Conservation (phyloP, 2,329 filamentous ascomycete species). For the Knufia petricola region DNA sequence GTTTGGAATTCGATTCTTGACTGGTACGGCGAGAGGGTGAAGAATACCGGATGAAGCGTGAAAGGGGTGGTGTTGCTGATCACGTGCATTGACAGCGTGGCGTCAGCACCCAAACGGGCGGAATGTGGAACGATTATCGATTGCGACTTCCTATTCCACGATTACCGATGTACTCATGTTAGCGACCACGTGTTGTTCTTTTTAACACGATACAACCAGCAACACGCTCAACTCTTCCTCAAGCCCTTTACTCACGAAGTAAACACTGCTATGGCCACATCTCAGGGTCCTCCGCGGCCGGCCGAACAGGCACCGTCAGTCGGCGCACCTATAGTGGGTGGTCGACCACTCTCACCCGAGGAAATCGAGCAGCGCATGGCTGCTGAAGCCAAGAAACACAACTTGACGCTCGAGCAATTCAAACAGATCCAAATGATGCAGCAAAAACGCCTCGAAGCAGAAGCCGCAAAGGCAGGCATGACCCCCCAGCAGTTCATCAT, state of each 20-base stretch:
- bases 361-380: constrained; percentile 75
- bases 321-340: constrained; percentile 1
- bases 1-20: no score
- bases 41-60: no score
- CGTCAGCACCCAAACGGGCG: no score
- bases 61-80: no score
- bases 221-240: no score
- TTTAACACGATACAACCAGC: no score
- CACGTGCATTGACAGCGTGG: no score
- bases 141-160: neutral
- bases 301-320: constrained; percentile 47
- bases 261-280: constrained; percentile 35
- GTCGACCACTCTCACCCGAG: constrained; percentile 27
- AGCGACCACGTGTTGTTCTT: no score
- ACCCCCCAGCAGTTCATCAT: constrained; percentile 67
- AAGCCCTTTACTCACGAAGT: no score
- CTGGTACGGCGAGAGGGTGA: no score
- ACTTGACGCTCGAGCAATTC: constrained; percentile 76
- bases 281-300: constrained; percentile 53
- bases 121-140: neutral
- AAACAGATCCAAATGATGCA: constrained; percentile 43
- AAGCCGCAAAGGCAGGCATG: constrained; percentile 78
- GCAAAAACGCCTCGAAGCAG: constrained; percentile 44
- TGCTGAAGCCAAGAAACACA: constrained; percentile 70
- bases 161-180: no score